Base-by-base conservation (phyloP, 2,329 filamentous ascomycete genomes). In the Sporothrix protearum region DNA sequence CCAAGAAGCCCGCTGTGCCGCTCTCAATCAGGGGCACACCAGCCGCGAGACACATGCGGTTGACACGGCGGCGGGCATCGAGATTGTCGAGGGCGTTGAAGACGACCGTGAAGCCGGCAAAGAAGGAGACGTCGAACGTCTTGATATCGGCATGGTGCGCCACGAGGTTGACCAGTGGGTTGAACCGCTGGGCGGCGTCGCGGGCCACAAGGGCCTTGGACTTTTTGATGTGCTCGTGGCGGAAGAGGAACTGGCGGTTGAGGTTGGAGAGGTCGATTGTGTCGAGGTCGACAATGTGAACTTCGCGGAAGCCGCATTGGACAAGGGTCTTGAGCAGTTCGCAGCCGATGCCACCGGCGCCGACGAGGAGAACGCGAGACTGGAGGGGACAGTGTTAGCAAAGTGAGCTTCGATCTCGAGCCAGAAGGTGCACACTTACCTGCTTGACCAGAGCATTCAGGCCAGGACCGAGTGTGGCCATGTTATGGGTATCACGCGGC, bases 81-180 rank as follows among this genome's bases (percentile, higher is more conserved):
- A 99, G 85, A 76, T 99, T 99, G 81, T 99, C 96, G 51, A 99
- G 86, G 68, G 96, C 96, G 81, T 99, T 99, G 85, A 99, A 98
- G 9, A 97, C 94, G 33, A 98, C 83, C 66, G 86, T 85, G 79
- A 98, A 99, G 8, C 84, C 81, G 76, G 88, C 86, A 79, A 97
- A 99, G 92, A 95, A 99, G 67, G 91, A 88, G 71, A 97, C 88
- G 76, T 91, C 92, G 83, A 98, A 99, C 74, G 91, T 94, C 81
- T 97, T 98, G 82, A 99, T 97, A 78, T 98, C 97, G 74, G 92
- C 93, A 82, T 97, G 94, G 77, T 97, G 89, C 39, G 96, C 93
- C 76, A 93, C 88, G 76, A 99, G 91, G 79, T 91, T 93, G 76
- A 93, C 91, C 74, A 89, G 88, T 0, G 94, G 94, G 77, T 97